Conservation (phyloP, 768 basidiomycete species). For the Mycena leptocephala region DNA sequence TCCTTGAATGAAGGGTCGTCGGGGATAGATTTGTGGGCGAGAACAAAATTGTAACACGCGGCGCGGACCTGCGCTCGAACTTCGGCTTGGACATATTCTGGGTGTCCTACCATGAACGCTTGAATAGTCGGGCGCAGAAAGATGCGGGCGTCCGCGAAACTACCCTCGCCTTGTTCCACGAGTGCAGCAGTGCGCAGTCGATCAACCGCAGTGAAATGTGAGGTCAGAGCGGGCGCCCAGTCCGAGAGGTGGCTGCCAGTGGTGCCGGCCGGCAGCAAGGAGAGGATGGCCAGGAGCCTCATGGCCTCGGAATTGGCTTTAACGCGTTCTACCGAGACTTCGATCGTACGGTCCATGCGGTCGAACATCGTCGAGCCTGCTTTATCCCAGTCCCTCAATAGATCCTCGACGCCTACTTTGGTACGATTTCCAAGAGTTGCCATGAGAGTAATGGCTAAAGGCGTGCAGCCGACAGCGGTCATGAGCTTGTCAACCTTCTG, state of each 20-base stretch:
- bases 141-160: conserved; percentile 1
- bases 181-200: conserved; percentile 19
- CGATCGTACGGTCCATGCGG: conserved; percentile 7
- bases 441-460: conserved; percentile 53
- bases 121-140: conserved; percentile 41
- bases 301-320: neutral
- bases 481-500: conserved; percentile 31
- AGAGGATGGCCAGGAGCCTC: conserved; percentile 27
- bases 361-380: conserved; percentile 8
- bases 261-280: conserved; percentile 45
- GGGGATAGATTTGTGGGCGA: conserved; percentile 19
- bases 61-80: conserved; percentile 24
- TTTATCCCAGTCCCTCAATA: conserved; percentile 2
- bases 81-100: conserved; percentile 12
- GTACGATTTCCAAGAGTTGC: conserved; percentile 40
- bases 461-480: conserved; percentile 45
- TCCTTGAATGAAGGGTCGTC: neutral
- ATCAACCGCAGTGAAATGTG: conserved; percentile 4
- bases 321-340: neutral
- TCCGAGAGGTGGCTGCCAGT: conserved; percentile 22
- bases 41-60: conserved; percentile 33
- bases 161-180: neutral
- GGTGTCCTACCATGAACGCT: conserved; percentile 32
- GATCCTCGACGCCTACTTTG: neutral
- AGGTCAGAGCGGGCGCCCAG: conserved; percentile 24